Evolutionary conservation across 169 alveolate genomes (phyloP), one percentile per base, ranked within the genome.

Genomic region (Plasmodium malariae): DNA sequence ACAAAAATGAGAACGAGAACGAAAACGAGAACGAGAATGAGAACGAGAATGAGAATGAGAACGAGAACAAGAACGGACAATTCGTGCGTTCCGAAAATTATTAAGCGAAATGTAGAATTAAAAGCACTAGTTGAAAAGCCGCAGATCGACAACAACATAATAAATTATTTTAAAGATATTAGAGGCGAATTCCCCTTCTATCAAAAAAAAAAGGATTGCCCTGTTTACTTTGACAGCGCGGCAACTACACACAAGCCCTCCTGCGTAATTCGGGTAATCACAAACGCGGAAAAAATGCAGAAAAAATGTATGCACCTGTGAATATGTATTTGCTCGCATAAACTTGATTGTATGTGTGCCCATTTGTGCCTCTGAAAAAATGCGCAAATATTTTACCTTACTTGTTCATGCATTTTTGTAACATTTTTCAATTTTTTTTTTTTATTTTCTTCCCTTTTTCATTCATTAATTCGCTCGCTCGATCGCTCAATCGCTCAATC

Each of bases 171-270:
- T 55, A 78, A 78, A 68, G 51, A 40, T 32, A 36, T 78, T 30
- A 68, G 89, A 55, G 34, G 32, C 4, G 67, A 78, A 9, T 78
- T 32, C 48, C 89, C 89, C 28, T 78, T 78, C 24, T 78, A 63
- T 69, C n/a, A n/a, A n/a, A 26, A 65, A 24, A 34, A 55, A 55
- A 72, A 68, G 11, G 34, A 69, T 14, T 59, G 65, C 17, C 86
- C 69, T 5, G 17, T 89, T n/a, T 94, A 94, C 86, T 74, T 94
- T 73, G 95, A 94, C 94, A 94, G 87, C 70, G 96, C 96, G 7
- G 93, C 96, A 6, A 92, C 94, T 11, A 87, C 96, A 34, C 96
- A 94, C 36, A 92, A 92, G 60, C 96, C 96, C 2, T 11, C 17
- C 9, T 37, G 48, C 26, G 95, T 92, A 14, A 68, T 94, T 7